These are phyloP conservation scores for Phytophthora pisi DNA, from an alignment of 352 stramenopile species.

Conservation along the genomic window DNA sequence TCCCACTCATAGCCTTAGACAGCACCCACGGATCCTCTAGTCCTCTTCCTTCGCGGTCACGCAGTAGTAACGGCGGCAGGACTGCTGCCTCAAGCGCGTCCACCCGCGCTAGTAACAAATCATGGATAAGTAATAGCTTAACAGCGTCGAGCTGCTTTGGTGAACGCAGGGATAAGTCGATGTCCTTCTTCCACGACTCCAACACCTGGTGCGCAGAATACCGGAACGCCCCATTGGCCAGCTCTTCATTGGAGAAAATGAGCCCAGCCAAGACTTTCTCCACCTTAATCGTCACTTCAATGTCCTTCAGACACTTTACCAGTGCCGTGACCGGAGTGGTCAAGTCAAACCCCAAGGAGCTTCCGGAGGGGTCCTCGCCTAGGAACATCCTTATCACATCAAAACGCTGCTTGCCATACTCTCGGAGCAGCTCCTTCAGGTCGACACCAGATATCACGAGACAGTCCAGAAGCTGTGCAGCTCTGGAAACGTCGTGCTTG, in stretches of 20 bases:
- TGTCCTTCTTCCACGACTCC: slow-evolving; percentile 56
- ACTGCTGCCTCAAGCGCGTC: slow-evolving; percentile 45
- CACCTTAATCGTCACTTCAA: slow-evolving; percentile 59
- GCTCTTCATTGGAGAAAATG: slow-evolving; percentile 69
- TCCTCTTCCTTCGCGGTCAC: slow-evolving; percentile 61
- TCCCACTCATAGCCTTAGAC: slow-evolving; percentile 48
- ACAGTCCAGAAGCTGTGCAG: slow-evolving; percentile 64
- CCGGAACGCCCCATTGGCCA: slow-evolving; percentile 67
- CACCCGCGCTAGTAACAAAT: slow-evolving; percentile 43
- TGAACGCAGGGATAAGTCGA: slow-evolving; percentile 31
- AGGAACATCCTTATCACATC: slow-evolving; percentile 65
- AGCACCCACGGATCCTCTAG: slow-evolving; percentile 75
- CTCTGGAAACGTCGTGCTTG: slow-evolving; percentile 58
- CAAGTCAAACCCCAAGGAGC: slow-evolving; percentile 48
- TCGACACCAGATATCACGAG: slow-evolving; percentile 63
- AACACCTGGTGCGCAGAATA: slow-evolving; percentile 56
- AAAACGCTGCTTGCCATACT: slow-evolving; percentile 78
- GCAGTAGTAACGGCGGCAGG: slow-evolving; percentile 65
- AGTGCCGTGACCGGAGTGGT: slow-evolving; percentile 42
- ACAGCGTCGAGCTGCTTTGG: slow-evolving; percentile 45
- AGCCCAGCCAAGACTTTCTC: slow-evolving; percentile 58
- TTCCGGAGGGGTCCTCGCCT: slow-evolving; percentile 32
- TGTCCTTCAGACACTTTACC: slow-evolving; percentile 44
- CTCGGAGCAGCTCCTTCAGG: slow-evolving; percentile 52
- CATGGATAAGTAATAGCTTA: slow-evolving; percentile 66